phyloP scores from a whole-genome alignment of 2,329 filamentous ascomycete species.

The Fusarium fujikuroi region DNA sequence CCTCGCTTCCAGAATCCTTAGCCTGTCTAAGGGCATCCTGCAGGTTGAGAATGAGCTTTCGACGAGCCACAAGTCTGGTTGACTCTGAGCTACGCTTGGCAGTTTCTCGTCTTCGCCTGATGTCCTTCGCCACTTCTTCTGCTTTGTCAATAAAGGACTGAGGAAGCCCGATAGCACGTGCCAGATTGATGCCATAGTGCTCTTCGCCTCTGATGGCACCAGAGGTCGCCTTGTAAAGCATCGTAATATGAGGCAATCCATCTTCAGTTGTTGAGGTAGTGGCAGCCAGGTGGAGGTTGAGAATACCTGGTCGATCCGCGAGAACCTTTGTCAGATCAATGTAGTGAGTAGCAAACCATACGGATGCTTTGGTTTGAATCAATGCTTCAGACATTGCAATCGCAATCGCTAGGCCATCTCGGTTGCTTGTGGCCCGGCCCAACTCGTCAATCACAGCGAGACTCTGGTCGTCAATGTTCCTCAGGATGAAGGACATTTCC shows the following conservation, averaged over 20 bases:
- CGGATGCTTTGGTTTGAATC: slow-evolving; percentile 78
- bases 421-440: slow-evolving; percentile 87
- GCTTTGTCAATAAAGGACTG: slow-evolving; percentile 73
- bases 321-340: slow-evolving; percentile 82
- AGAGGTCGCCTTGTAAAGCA: slow-evolving; percentile 85
- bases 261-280: slow-evolving; percentile 65
- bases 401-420: slow-evolving; percentile 89
- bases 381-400: slow-evolving; percentile 90
- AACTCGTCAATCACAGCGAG: slow-evolving; percentile 92
- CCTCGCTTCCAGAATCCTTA: slow-evolving; percentile 69
- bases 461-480: slow-evolving; percentile 80
- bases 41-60: slow-evolving; percentile 79
- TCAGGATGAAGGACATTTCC: slow-evolving; percentile 91
- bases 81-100: slow-evolving; percentile 69
- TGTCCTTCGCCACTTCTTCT: slow-evolving; percentile 69
- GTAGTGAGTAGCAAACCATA: slow-evolving; percentile 97
- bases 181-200: slow-evolving; percentile 87
- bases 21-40: slow-evolving; percentile 79
- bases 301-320: slow-evolving; percentile 77
- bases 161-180: slow-evolving; percentile 79
- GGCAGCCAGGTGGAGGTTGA: slow-evolving; percentile 84
- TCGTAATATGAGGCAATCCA: slow-evolving; percentile 73
- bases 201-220: slow-evolving; percentile 73
- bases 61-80: slow-evolving; percentile 68
- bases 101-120: slow-evolving; percentile 68